Conservation (phyloP, 2,329 filamentous ascomycete species). For the Catunica adiposa region DNA sequence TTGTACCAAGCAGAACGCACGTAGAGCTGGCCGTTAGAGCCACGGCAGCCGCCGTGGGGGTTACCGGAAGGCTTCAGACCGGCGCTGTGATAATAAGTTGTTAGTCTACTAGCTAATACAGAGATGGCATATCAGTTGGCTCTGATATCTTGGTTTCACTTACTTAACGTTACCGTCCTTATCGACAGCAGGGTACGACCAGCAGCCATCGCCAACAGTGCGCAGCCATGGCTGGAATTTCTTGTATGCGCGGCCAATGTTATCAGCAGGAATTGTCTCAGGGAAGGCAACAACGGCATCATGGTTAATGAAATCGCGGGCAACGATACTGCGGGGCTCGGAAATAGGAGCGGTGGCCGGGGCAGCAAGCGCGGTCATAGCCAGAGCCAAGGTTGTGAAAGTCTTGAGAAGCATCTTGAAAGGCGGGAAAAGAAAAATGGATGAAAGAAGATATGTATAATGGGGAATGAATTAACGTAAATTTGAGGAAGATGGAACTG, state of each 20-base stretch:
- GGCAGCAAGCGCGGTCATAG: constrained; percentile 7
- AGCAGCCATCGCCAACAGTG: constrained; percentile 38
- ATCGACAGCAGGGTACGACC: constrained; percentile 46
- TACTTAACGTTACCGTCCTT: constrained; percentile 39
- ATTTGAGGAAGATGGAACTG: not conserved
- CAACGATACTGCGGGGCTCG: constrained; percentile 17
- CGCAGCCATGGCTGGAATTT: constrained; percentile 23
- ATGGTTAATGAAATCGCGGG: constrained; percentile 20
- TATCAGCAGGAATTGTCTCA: constrained; percentile 20
- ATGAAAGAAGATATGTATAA: not conserved
- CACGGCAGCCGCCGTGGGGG: constrained; percentile 21
- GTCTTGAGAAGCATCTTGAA: constrained; percentile 11
- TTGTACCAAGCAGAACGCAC: constrained; percentile 20
- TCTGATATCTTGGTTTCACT: constrained; percentile 15
- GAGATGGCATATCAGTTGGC: not conserved
- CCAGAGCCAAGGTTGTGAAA: constrained; percentile 1
- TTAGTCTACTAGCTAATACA: not conserved
- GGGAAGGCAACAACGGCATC: constrained; percentile 22
- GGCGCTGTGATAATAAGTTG: constrained; percentile 17
- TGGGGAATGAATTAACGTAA: not conserved
- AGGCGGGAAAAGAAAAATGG: too few species aligned
- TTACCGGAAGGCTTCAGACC: constrained; percentile 22
- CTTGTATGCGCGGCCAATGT: constrained; percentile 19
- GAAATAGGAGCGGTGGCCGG: not conserved
- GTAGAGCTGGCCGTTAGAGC: constrained; percentile 25